Evolutionary conservation across 805 yeast species (phyloP).

Genomic region (Nadsonia fulvescens): DNA sequence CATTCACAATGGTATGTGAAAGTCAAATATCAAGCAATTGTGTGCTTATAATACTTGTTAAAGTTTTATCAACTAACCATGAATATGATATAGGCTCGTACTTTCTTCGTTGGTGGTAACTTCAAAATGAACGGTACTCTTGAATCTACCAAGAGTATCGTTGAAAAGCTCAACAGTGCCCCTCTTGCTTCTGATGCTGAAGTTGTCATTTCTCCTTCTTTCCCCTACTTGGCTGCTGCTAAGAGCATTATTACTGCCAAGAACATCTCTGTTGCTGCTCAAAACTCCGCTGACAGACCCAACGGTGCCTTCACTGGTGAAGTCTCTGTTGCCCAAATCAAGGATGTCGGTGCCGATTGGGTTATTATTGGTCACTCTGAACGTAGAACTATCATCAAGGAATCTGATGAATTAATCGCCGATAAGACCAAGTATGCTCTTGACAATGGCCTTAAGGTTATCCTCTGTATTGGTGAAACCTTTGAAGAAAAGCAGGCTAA

Average conservation of each 20-base stretch:
- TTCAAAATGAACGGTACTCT: constrained; percentile 96
- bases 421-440: constrained; percentile 88
- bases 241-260: constrained; percentile 45
- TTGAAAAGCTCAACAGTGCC: constrained; percentile 66
- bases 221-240: constrained; percentile 73
- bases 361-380: constrained; percentile 96
- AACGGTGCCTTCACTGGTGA: constrained; percentile 98
- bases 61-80: too few species aligned
- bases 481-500: constrained; percentile 86
- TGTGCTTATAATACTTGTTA: not conserved
- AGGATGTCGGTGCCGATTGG: constrained; percentile 88
- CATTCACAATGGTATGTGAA: not conserved
- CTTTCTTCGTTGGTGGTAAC: constrained; percentile 97
- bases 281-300: constrained; percentile 73
- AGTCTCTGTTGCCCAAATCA: constrained; percentile 69
- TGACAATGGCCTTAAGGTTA: constrained; percentile 76
- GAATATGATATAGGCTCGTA: constrained; percentile 45
- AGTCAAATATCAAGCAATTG: not conserved
- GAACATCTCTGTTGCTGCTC: constrained; percentile 73
- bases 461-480: constrained; percentile 95
- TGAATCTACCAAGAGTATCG: constrained; percentile 65
- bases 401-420: constrained; percentile 80
- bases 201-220: constrained; percentile 94
- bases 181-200: constrained; percentile 62
- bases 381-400: constrained; percentile 88